Base-by-base conservation (phyloP, 768 basidiomycete genomes). In the Naematelia aurantialba region DNA sequence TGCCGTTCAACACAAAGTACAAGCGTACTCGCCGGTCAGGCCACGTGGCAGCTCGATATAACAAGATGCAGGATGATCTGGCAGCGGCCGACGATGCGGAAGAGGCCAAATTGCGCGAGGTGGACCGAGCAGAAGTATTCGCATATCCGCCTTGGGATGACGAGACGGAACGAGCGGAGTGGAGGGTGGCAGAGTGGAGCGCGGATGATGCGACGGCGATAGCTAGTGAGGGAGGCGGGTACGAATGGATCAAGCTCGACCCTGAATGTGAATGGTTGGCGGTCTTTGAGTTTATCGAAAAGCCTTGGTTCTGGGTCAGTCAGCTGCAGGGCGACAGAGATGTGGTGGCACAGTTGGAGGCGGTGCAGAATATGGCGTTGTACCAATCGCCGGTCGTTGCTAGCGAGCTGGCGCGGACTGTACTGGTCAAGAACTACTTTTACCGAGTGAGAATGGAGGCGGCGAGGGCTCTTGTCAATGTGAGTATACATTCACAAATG, bases 231-330 rank as follows among this genome's bases (percentile, higher is more conserved):
- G 94, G 91, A 2, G 67, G 68, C 0, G 71, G 71, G 3, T 99
- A 97, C 77, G 96, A 99, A 78, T 99, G 94, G 94, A 98, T 99
- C 59, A 82, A 96, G 62, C 89, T 98, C 83, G 96, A 99, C 72
- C 92, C 96, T 14, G 96, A 99, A 74, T 93, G 96, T 76, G 96
- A 99, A 79, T 99, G 96, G 96, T 89, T 98, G 55, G 88, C 90
- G n/a, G 83, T 83, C 39, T 84, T 97, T 61, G 85, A 85, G 62
- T 98, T 72, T 46, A 47, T 53, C 13, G 63, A 93, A 52, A 91
- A 97, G 79, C 91, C 90, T 45, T 92, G 93, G 79, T 98, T 92
- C 71, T 99, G 93, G 92, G 89, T 94, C 21, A 90, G 87, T 42
- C 96, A 98, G 74, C 80, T 99, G 52, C 91, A 94, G 78, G 82